Conservation (phyloP, 148 eudicot genomes). For the Euryodendron excelsum region DNA sequence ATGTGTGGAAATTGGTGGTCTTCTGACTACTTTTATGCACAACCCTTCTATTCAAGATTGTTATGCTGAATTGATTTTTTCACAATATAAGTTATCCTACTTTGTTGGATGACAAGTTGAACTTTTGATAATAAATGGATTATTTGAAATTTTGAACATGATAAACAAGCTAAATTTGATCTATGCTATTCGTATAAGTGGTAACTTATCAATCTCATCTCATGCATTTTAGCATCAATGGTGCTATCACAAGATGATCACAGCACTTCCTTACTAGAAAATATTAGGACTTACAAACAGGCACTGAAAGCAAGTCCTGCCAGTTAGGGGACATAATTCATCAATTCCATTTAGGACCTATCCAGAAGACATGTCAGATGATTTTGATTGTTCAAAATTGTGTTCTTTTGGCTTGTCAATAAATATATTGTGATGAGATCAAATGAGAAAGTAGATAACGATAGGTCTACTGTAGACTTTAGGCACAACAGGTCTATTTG, state of each 20-base stretch:
- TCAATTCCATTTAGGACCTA: neutral
- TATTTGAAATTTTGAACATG: constrained; percentile 57
- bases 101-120: constrained; percentile 24
- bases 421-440: neutral
- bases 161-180: constrained; percentile 92
- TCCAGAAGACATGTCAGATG: neutral
- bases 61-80: neutral
- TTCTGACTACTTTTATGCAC: neutral
- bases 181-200: constrained; percentile 77
- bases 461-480: neutral
- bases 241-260: neutral
- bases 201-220: neutral
- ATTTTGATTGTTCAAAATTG: neutral
- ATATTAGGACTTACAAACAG: neutral
- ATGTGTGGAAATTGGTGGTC: neutral
- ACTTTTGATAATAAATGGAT: constrained; percentile 40
- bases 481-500: neutral
- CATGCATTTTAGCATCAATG: constrained; percentile 4
- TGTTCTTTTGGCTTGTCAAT: neutral
- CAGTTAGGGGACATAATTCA: too few relatives aligned
- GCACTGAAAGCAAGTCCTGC: neutral
- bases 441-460: neutral
- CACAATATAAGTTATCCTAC: neutral
- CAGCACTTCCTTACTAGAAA: neutral
- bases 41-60: neutral